Evolutionary conservation across 2,329 filamentous ascomycete genomes (phyloP), one percentile per base, ranked within the genome.

Genomic region (Fusarium neocosmosporiellum): DNA sequence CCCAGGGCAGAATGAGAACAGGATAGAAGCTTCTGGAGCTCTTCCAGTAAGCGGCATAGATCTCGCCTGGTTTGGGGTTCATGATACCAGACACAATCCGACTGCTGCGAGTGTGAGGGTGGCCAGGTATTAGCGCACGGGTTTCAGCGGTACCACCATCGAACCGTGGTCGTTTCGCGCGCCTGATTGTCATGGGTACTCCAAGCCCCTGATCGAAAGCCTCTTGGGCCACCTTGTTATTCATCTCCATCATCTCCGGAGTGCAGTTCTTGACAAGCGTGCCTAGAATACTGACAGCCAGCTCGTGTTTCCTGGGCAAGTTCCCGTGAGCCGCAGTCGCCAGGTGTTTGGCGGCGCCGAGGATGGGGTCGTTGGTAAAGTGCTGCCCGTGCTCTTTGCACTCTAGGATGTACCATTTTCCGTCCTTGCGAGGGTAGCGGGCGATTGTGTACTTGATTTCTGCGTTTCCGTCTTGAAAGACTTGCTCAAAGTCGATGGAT

Each of bases 391-490:
- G 61, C 3, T 64, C 11, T 1, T 58, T 24, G 5, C 72, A 74
- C 27, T 65, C 57, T 0, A 72, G 13, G 1, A 74, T 71, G 22
- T 74, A 74, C 59, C 67, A 74, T 0, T 7, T 2, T 0, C 31
- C 63, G 1, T 16, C 18, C 14, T 14, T 22, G 3, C 7, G 10
- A 11, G 66, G 66, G 1, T 57, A 65, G 0, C 24, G 11, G 3
- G 48, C 34, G 0, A 74, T 74, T 0, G 46, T 31, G 10, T 71
- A 67, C 4, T 60, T 66, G 2, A 18, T 20, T 1, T 16, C 1
- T 2, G 72, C 66, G 1, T 66, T 46, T 6, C 72, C 72, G 2
- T 60, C 13, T 33, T 65, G 69, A 36, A 54, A 74, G 0, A 74
- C 37, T 7, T 74, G 8, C 0, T 61, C 37, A 16, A 72, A 72